These are phyloP conservation scores for Ailanthus altissimus DNA, from an alignment of 345 rosid species.

Conservation along the genomic window DNA sequence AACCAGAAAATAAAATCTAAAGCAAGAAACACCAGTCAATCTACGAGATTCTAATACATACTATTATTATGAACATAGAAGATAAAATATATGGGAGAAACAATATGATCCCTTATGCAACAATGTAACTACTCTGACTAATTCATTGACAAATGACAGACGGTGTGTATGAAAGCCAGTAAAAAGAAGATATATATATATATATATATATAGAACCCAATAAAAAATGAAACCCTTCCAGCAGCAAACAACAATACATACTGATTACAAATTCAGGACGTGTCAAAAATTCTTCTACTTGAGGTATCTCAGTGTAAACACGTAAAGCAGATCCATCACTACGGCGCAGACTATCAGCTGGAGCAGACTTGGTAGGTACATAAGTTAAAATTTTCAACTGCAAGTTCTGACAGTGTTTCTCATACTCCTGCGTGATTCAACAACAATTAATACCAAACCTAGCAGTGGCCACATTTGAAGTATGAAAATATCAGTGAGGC, in stretches of 20 bases:
- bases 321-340: conserved; percentile 52
- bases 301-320: conserved; percentile 91
- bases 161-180: background rate
- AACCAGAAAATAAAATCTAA: background rate
- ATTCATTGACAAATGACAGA: background rate
- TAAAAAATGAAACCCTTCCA: background rate
- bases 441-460: conserved; percentile 15
- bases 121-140: background rate
- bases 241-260: conserved; percentile 40
- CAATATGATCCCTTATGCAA: background rate
- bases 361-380: conserved; percentile 36
- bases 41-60: background rate
- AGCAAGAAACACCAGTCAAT: background rate
- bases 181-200: conserved; percentile 7
- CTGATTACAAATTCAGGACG: conserved; percentile 83
- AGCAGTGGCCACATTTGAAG: conserved; percentile 11
- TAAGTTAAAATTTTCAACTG: conserved; percentile 38
- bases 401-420: conserved; percentile 56
- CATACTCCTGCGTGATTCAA: conserved; percentile 56
- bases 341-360: conserved; percentile 36
- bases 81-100: background rate
- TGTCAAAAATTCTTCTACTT: conserved; percentile 75
- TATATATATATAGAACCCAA: background rate
- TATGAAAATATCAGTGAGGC: conserved; percentile 14
- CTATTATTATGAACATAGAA: conserved; percentile 7